Conservation (phyloP, 2,329 filamentous ascomycete species). For the Fusarium buxicola region DNA sequence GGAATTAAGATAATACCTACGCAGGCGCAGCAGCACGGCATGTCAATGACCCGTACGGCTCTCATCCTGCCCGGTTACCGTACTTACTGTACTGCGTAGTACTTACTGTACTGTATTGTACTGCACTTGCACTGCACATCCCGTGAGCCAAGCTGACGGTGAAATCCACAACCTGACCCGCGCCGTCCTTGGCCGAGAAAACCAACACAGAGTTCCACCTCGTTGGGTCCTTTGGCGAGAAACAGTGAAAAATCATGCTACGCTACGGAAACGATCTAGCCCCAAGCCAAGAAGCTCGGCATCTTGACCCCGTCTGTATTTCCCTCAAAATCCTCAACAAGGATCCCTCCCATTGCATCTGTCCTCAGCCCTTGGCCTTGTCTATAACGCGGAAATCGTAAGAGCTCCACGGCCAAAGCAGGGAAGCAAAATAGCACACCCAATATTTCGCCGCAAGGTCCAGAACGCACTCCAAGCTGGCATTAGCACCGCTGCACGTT, state of each 20-base stretch:
- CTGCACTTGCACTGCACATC: too few species aligned
- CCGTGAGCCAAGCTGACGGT: too few species aligned
- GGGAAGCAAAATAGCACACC: conserved; percentile 8
- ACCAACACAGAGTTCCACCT: too few species aligned
- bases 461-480: too few species aligned
- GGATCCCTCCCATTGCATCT: too few species aligned
- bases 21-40: not conserved
- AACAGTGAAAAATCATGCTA: too few species aligned
- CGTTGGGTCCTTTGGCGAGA: too few species aligned
- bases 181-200: not conserved
- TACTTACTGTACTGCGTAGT: too few species aligned
- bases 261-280: too few species aligned
- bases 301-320: not conserved
- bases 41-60: not conserved
- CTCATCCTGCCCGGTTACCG: not conserved
- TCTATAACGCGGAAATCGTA: conserved; percentile 14
- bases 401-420: conserved; percentile 1
- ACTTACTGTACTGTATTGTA: too few species aligned
- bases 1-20: too few species aligned
- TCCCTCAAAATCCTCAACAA: not conserved
- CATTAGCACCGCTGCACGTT: conserved; percentile 6
- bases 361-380: not conserved
- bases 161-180: too few species aligned
- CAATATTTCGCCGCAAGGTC: conserved; percentile 8
- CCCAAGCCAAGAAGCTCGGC: conserved; percentile 20